A percentile compares a stretch with the other conserved stretches of the same genome.
Evolutionary conservation across 768 basidiomycete genomes (phyloP).

Genomic region (Grammothele lineata): DNA sequence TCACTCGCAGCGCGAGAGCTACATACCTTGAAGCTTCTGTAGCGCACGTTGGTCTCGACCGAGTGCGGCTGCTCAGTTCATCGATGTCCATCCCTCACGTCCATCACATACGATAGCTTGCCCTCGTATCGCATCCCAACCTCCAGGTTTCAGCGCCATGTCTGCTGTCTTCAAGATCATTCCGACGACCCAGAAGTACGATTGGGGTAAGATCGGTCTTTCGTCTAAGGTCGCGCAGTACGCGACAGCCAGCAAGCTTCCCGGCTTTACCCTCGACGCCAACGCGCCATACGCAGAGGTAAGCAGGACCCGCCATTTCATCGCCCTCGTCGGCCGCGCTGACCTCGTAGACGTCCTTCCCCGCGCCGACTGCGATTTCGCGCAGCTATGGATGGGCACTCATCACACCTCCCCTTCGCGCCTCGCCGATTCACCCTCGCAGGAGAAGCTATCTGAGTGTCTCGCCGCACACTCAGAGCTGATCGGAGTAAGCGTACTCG

Average conservation of each 20-base stretch:
- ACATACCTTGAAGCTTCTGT: no score
- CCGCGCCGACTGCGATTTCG: not conserved
- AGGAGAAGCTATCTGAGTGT: conserved; percentile 48
- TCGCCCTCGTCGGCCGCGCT: not conserved
- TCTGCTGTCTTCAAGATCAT: conserved; percentile 66
- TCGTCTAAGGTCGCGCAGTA: conserved; percentile 87
- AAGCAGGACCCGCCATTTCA: conserved; percentile 20
- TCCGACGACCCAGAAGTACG: conserved; percentile 86
- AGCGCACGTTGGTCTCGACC: no score
- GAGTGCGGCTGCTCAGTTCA: no score
- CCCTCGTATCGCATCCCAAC: no score
- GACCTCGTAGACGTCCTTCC: not conserved
- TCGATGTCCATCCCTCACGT: no score
- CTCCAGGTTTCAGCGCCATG: conserved; percentile 1
- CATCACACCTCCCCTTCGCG: conserved; percentile 73
- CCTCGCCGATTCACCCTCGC: conserved; percentile 37
- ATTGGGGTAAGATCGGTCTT: conserved; percentile 88
- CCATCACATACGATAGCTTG: no score
- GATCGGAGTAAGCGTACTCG: conserved; percentile 34
- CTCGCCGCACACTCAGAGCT: conserved; percentile 65
- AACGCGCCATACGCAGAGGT: conserved; percentile 91
- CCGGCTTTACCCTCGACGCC: conserved; percentile 66
- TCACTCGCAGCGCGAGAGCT: no score
- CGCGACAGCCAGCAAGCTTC: conserved; percentile 54
- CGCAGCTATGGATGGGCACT: conserved; percentile 98